A percentile compares a stretch with the other conserved stretches of the same genome.
These are phyloP conservation scores for Tremella fuciformis DNA, from an alignment of 768 basidiomycete genomes.

Conservation along the genomic window DNA sequence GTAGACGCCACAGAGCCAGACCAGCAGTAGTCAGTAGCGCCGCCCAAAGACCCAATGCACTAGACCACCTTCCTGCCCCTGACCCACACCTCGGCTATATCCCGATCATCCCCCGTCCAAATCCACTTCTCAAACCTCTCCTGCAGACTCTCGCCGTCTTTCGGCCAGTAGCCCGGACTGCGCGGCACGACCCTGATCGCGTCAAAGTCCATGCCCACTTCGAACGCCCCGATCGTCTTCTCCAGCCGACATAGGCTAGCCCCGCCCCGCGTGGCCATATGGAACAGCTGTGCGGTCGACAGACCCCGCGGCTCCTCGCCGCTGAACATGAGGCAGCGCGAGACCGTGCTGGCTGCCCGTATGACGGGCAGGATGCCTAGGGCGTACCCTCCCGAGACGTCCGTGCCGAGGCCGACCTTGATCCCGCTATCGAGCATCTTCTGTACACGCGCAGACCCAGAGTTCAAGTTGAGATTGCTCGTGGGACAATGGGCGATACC, in stretches of 20 bases:
- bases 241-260: constrained; percentile 75
- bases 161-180: constrained; percentile 43
- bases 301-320: constrained; percentile 56
- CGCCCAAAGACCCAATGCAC: too few species aligned
- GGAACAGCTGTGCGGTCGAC: constrained; percentile 69
- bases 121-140: constrained; percentile 75
- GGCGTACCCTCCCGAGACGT: constrained; percentile 77
- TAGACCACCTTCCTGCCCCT: constrained; percentile 64
- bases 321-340: constrained; percentile 64
- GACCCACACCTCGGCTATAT: constrained; percentile 67
- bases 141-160: constrained; percentile 54
- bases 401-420: constrained; percentile 94
- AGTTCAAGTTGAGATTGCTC: constrained; percentile 86
- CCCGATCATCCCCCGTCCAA: constrained; percentile 77
- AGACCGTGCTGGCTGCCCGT: constrained; percentile 66
- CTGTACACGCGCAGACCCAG: constrained; percentile 78
- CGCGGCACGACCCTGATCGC: constrained; percentile 70
- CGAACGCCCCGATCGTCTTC: constrained; percentile 70
- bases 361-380: constrained; percentile 71
- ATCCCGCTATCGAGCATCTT: constrained; percentile 75
- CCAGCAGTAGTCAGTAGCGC: too few species aligned
- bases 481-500: constrained; percentile 92
- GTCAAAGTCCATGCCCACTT: constrained; percentile 81
- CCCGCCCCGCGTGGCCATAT: constrained; percentile 89
- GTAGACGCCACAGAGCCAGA: too few species aligned